phyloP scores from a whole-genome alignment of 1,284 basidiomycete species.

The Cryptococcus sp. region DNA sequence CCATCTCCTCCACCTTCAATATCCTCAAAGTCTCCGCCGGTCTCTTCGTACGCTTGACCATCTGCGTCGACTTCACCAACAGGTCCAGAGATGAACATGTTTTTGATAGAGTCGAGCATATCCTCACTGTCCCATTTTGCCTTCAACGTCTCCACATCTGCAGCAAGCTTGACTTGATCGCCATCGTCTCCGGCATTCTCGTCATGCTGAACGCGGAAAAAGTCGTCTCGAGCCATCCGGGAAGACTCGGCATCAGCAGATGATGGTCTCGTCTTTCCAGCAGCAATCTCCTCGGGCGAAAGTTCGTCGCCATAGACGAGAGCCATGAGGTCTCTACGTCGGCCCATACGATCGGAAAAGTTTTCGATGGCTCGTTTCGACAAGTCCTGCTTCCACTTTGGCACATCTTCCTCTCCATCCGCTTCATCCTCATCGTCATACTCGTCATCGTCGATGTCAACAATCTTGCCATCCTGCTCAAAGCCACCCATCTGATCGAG shows the following conservation, averaged over 20 bases:
- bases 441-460: slow-evolving; percentile 48
- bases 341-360: slow-evolving; percentile 51
- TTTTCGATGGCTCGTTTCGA: slow-evolving; percentile 58
- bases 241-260: slow-evolving; percentile 43
- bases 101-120: slow-evolving; percentile 77
- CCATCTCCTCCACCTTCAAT: slow-evolving; percentile 52
- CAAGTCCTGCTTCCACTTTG: slow-evolving; percentile 75
- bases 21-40: slow-evolving; percentile 52
- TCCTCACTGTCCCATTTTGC: slow-evolving; percentile 78
- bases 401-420: slow-evolving; percentile 48
- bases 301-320: slow-evolving; percentile 75
- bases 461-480: slow-evolving; percentile 48
- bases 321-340: slow-evolving; percentile 71
- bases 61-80: slow-evolving; percentile 37
- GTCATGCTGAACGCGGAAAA: slow-evolving; percentile 61
- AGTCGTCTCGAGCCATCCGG: slow-evolving; percentile 56
- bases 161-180: slow-evolving; percentile 65
- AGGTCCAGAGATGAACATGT: slow-evolving; percentile 84
- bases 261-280: slow-evolving; percentile 47
- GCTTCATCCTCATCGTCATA: slow-evolving; percentile 49
- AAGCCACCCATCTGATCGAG: slow-evolving; percentile 45
- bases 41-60: slow-evolving; percentile 51
- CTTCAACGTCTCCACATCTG: slow-evolving; percentile 54
- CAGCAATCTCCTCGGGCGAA: slow-evolving; percentile 66
- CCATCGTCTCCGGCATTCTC: slow-evolving; percentile 52